Conservation (phyloP, 164 flowering plant genomes). For the Magnolia changhungtana region DNA sequence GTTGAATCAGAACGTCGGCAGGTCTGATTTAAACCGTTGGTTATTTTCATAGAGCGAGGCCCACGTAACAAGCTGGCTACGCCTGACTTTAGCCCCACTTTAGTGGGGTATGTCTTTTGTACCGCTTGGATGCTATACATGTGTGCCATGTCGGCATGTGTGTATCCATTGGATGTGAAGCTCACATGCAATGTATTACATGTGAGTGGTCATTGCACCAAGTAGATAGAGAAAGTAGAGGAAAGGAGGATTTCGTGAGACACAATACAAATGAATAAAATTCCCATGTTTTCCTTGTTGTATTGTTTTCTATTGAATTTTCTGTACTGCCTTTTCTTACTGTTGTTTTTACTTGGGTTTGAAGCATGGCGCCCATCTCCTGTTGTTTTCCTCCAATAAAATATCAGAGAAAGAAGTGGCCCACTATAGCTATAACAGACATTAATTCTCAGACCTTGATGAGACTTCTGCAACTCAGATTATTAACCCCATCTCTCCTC, state of each 20-base stretch:
- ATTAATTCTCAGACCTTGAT: slow-evolving; percentile 34
- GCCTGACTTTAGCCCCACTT: too few species aligned
- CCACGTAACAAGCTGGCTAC: too few species aligned
- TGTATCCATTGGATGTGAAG: too few species aligned
- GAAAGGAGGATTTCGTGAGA: slow-evolving; percentile 9
- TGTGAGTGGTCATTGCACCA: too few species aligned
- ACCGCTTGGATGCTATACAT: too few species aligned
- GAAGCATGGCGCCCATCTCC: slow-evolving; percentile 14
- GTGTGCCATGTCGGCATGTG: too few species aligned
- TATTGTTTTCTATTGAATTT: not conserved
- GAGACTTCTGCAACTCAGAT: slow-evolving; percentile 45
- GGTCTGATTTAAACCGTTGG: not conserved
- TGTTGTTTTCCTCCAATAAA: slow-evolving; percentile 14
- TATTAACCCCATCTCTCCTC: slow-evolving; percentile 24
- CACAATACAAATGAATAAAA: not conserved
- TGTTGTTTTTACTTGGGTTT: slow-evolving; percentile 15
- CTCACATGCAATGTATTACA: too few species aligned
- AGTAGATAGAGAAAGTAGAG: not conserved
- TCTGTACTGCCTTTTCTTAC: not conserved
- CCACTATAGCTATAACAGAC: slow-evolving; percentile 35
- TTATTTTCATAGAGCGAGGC: not conserved
- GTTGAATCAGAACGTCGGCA: not conserved
- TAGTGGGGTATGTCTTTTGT: too few species aligned
- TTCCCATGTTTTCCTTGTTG: slow-evolving; percentile 1
- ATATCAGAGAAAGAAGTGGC: slow-evolving; percentile 22